Conservation (phyloP, 116 monocot species). For the Posidonia oceanica region DNA sequence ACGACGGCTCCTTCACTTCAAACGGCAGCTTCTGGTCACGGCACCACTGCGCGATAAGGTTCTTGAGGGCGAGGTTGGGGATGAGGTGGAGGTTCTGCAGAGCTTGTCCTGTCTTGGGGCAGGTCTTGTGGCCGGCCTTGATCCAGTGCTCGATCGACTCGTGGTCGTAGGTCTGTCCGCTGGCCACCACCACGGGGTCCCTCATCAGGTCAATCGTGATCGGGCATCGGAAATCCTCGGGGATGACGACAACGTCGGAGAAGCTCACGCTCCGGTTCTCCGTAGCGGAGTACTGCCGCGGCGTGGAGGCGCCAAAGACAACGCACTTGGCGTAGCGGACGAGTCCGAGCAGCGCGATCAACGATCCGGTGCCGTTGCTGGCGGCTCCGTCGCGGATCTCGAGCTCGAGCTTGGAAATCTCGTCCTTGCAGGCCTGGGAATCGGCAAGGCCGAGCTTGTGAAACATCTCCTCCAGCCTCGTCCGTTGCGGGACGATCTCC, state of each 20-base stretch:
- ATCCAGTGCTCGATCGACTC: constrained; percentile 67
- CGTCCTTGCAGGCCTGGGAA: constrained; percentile 29
- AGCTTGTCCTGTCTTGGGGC: constrained; percentile 55
- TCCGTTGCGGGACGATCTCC: constrained; percentile 30
- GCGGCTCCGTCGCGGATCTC: constrained; percentile 48
- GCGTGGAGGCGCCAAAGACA: constrained; percentile 57
- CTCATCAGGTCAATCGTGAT: constrained; percentile 84
- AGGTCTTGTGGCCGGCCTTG: constrained; percentile 66
- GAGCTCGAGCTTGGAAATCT: constrained; percentile 54
- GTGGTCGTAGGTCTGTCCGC: constrained; percentile 93
- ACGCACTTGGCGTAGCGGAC: constrained; percentile 77
- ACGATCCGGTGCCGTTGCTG: constrained; percentile 19
- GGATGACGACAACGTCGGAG: constrained; percentile 19
- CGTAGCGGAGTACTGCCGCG: constrained; percentile 11
- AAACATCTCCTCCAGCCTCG: constrained; percentile 34
- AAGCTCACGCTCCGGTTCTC: background rate
- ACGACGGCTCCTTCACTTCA: constrained; percentile 12
- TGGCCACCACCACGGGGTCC: constrained; percentile 82
- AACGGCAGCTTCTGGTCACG: constrained; percentile 44
- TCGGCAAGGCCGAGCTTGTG: constrained; percentile 37
- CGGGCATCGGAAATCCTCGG: constrained; percentile 80
- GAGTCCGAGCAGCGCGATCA: constrained; percentile 60
- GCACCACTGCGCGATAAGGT: constrained; percentile 60
- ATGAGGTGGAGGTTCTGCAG: too few species aligned
- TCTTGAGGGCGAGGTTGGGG: constrained; percentile 3